Conservation (phyloP, 2,329 filamentous ascomycete species). For the Dothistroma septosporum region DNA sequence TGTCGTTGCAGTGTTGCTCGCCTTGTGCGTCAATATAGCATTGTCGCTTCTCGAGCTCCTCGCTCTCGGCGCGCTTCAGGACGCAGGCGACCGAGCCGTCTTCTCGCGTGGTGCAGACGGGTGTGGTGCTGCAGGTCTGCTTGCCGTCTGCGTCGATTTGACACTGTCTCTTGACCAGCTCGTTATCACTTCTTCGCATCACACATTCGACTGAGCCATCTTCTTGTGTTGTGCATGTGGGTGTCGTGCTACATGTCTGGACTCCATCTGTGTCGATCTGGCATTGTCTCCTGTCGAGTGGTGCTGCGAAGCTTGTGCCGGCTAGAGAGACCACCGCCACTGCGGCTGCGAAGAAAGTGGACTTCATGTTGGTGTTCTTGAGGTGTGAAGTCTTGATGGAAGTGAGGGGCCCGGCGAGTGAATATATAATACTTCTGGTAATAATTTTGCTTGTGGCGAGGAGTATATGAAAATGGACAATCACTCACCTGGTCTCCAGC, state of each 20-base stretch:
- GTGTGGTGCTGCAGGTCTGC: slow-evolving; percentile 2
- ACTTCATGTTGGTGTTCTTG: slow-evolving; percentile 12
- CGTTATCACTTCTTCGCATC: slow-evolving; percentile 5
- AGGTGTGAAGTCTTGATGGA: background rate
- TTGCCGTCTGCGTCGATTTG: background rate
- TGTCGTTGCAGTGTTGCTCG: slow-evolving; percentile 1
- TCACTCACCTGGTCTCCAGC: background rate
- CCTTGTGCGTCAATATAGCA: slow-evolving; percentile 11
- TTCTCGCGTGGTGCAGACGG: background rate
- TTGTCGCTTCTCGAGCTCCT: slow-evolving; percentile 10
- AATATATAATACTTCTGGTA: background rate
- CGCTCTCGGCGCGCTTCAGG: background rate
- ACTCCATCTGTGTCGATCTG: slow-evolving; percentile 13
- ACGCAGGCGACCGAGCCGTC: slow-evolving; percentile 2
- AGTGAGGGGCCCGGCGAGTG: background rate
- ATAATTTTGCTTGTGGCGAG: background rate
- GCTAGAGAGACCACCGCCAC: slow-evolving; percentile 11
- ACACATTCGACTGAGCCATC: slow-evolving; percentile 14
- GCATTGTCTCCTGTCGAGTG: slow-evolving; percentile 13
- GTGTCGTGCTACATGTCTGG: slow-evolving; percentile 16
- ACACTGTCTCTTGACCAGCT: slow-evolving; percentile 7
- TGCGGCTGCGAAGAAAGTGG: slow-evolving; percentile 10
- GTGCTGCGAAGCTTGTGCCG: slow-evolving; percentile 7
- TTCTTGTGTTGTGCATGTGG: slow-evolving; percentile 14
- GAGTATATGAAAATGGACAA: background rate